Conservation (phyloP, 1,284 basidiomycete genomes). For the Ustilago loliicola region DNA sequence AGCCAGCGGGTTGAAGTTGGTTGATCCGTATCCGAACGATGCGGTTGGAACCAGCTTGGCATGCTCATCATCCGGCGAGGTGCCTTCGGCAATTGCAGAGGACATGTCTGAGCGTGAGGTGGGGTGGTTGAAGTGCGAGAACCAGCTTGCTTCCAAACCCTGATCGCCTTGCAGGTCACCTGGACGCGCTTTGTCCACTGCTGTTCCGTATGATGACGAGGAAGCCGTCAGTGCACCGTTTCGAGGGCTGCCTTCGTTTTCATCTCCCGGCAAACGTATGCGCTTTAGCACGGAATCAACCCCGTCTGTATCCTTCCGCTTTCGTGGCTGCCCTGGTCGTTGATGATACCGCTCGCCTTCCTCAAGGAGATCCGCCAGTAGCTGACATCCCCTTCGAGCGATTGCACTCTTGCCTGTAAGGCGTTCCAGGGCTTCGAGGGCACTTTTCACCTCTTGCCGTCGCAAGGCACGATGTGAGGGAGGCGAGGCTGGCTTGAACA, state of each 20-base stretch:
- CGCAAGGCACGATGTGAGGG: constrained; percentile 21
- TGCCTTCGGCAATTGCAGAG: constrained; percentile 33
- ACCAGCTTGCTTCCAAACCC: constrained; percentile 38
- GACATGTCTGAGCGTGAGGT: constrained; percentile 37
- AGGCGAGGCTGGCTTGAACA: constrained; percentile 39
- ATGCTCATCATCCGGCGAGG: constrained; percentile 29
- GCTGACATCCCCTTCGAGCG: constrained; percentile 46
- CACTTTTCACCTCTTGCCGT: constrained; percentile 45
- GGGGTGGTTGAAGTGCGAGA: constrained; percentile 37
- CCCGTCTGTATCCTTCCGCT: constrained; percentile 32
- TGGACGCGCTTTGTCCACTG: neutral
- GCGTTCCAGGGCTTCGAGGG: constrained; percentile 37
- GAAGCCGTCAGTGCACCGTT: neutral
- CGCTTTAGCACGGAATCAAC: constrained; percentile 43
- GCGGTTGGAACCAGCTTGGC: constrained; percentile 16
- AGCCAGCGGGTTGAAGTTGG: constrained; percentile 44
- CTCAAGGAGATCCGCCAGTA: constrained; percentile 41
- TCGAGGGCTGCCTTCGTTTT: neutral
- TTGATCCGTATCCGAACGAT: constrained; percentile 44
- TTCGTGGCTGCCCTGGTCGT: constrained; percentile 19
- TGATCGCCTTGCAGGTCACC: constrained; percentile 11
- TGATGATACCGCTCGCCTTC: constrained; percentile 42
- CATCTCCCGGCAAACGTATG: constrained; percentile 33
- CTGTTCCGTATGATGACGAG: constrained; percentile 3
- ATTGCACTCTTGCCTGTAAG: constrained; percentile 52